These are phyloP conservation scores for Phlyctochytrium bullatum DNA, from an alignment of 192 early-diverging fungal genomes.

Conservation along the genomic window DNA sequence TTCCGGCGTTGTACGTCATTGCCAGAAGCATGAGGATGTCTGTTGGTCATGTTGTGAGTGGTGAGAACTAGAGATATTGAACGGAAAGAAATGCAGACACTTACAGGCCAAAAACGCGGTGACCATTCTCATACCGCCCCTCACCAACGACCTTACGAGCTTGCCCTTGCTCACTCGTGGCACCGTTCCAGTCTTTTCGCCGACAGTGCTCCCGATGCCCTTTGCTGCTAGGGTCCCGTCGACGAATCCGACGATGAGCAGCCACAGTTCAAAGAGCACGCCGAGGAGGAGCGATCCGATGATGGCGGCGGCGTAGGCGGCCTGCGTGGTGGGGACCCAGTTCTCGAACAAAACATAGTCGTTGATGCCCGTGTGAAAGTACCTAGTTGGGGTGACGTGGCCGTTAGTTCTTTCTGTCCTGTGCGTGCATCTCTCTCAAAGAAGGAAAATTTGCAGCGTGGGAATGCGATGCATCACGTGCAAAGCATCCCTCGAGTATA, in stretches of 20 bases:
- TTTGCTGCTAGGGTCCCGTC: too few species aligned
- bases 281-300: constrained; percentile 45
- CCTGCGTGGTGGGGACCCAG: constrained; percentile 44
- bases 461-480: too few species aligned
- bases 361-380: constrained; percentile 43
- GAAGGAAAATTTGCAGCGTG: too few species aligned
- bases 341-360: constrained; percentile 51
- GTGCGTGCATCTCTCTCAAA: too few species aligned
- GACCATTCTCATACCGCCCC: neutral
- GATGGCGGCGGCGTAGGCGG: constrained; percentile 41
- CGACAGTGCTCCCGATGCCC: too few species aligned
- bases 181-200: too few species aligned
- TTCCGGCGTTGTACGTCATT: constrained; percentile 54
- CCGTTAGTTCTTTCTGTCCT: too few species aligned
- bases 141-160: neutral
- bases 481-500: too few species aligned
- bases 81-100: neutral
- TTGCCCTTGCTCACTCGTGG: neutral
- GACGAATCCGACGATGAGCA: too few species aligned
- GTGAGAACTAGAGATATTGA: neutral
- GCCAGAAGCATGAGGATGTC: constrained; percentile 52
- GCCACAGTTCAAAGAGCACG: constrained; percentile 36
- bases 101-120: neutral
- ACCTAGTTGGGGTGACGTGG: too few species aligned
- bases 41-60: constrained; percentile 11